Evolutionary conservation across 305 asterid species (phyloP), one percentile per base, ranked within the genome.

Genomic region (Fraxinus baroniana): DNA sequence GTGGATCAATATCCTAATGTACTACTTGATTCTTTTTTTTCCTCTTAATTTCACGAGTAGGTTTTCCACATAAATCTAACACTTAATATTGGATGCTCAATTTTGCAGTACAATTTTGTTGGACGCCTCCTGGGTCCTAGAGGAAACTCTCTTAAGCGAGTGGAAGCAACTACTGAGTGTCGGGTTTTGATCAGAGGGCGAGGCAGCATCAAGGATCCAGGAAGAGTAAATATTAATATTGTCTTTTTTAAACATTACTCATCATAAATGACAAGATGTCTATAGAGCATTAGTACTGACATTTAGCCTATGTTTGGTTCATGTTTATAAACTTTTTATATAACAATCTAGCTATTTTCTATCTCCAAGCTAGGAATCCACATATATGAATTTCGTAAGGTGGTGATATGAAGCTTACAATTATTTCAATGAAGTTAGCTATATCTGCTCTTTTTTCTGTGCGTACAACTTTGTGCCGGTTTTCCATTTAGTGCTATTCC

Each of bases 41-140:
- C 32, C 76, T 64, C 32, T 74, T 72, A 52, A 20, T 78, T 76
- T 36, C 73, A 39, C 78, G 55, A 20, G 79, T 24, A 55, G 55
- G 70, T 80, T 24, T 77, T 49, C 74, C 73, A 33, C 77, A 68
- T 52, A 32, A 68, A 84, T 81, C 60, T 75, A 82, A 83, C 46
- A 77, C 74, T 66, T 66, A 0, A 49, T 66, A 30, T 9, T 35
- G 80, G 80, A 49, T 82, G 76, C 79, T 83, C 70, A 30, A 55
- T 73, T 13, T 84, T 89, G 89, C 97, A 97, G 99, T 97, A 84
- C 83, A 97, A 97, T 87, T 97, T 97, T 75, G 99, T 97, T 77
- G 99, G 99, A 9, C 98, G 98, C 81, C 98, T 97, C 79, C 97
- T 97, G 84, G 99, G 99, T 75, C 99, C 99, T 70, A 90, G 99